These are phyloP conservation scores for Geotrichum restrictum DNA, from an alignment of 1,139 yeast genomes.

Conservation along the genomic window DNA sequence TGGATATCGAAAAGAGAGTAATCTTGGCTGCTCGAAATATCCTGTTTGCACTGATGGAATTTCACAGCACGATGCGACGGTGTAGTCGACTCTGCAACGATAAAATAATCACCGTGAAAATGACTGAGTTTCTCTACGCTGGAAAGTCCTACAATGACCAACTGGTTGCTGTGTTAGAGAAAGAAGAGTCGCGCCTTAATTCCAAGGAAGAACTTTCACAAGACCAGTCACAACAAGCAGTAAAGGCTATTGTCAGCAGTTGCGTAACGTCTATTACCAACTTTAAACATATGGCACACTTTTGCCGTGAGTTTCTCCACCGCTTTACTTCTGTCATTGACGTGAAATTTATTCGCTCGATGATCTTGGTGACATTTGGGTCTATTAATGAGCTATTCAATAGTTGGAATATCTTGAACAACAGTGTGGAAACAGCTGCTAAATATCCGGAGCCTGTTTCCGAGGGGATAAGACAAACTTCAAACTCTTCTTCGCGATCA, in stretches of 20 bases:
- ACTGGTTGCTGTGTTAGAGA: slow-evolving; percentile 30
- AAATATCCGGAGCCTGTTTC: not conserved
- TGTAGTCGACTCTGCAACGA: slow-evolving; percentile 66
- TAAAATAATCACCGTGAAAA: slow-evolving; percentile 39
- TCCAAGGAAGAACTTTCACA: slow-evolving; percentile 9
- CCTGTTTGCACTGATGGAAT: slow-evolving; percentile 52
- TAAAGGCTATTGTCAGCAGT: slow-evolving; percentile 18
- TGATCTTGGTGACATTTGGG: slow-evolving; percentile 67
- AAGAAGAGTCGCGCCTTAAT: slow-evolving; percentile 16
- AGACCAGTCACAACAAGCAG: slow-evolving; percentile 17
- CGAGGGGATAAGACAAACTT: not conserved
- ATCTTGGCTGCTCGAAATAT: slow-evolving; percentile 40
- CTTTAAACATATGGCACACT: slow-evolving; percentile 23
- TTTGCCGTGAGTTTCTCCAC: slow-evolving; percentile 28
- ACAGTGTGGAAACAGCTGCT: slow-evolving; percentile 15
- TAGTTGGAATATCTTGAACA: slow-evolving; percentile 49
- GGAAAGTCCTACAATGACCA: slow-evolving; percentile 24
- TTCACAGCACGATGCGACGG: slow-evolving; percentile 64
- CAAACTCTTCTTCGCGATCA: slow-evolving; percentile 5
- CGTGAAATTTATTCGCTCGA: slow-evolving; percentile 65
- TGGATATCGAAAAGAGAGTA: slow-evolving; percentile 25
- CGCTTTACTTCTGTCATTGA: slow-evolving; percentile 46
- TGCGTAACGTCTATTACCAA: slow-evolving; percentile 19
- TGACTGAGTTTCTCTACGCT: slow-evolving; percentile 18
- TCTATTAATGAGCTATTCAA: slow-evolving; percentile 72